These are phyloP conservation scores for Leccinum subgranulosum DNA, from an alignment of 768 basidiomycete genomes.

Conservation along the genomic window DNA sequence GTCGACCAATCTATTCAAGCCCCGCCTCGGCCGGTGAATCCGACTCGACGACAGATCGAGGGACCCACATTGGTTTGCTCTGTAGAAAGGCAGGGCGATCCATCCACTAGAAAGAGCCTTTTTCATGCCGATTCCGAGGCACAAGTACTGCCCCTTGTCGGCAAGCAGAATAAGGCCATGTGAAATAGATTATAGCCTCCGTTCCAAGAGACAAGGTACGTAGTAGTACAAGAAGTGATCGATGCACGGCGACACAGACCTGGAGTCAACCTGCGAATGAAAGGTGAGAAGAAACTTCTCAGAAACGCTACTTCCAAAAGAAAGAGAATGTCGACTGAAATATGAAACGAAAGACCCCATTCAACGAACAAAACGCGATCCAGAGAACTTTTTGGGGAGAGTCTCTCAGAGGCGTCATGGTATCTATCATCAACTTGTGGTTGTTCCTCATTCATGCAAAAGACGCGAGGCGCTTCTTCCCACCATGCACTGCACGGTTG, in stretches of 20 bases:
- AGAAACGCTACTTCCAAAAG: background rate
- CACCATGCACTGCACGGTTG: background rate
- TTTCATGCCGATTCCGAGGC: background rate
- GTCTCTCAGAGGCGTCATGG: background rate
- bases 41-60: background rate
- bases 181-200: background rate
- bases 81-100: background rate
- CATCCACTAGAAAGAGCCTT: too few relatives aligned
- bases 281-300: background rate
- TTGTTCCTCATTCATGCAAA: background rate
- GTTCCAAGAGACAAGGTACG: background rate
- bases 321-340: background rate
- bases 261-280: background rate
- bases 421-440: background rate
- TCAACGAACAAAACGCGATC: background rate
- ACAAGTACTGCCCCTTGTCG: background rate
- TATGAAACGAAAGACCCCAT: background rate
- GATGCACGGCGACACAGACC: background rate
- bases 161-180: background rate
- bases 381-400: background rate
- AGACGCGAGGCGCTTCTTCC: slow-evolving; percentile 5
- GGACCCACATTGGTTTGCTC: background rate
- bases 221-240: background rate
- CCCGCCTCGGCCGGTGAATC: background rate
- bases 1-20: background rate